phyloP scores from a whole-genome alignment of 2,329 filamentous ascomycete genomes.

The Sporothrix schenckii region DNA sequence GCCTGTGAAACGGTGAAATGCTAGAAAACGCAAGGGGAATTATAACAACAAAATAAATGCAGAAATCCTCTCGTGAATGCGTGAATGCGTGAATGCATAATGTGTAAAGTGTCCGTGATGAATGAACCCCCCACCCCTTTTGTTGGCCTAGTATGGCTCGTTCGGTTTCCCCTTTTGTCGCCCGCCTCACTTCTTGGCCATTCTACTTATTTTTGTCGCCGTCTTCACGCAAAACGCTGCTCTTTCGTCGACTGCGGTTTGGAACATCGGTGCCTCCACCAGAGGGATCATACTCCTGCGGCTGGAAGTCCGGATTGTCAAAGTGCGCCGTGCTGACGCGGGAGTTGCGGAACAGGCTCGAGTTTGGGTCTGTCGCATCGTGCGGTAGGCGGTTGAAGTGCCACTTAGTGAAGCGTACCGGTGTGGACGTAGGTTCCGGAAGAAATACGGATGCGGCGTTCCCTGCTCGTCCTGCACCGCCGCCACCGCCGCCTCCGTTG shows the following conservation, averaged over 20 bases:
- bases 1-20: not conserved
- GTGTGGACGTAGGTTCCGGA: constrained; percentile 37
- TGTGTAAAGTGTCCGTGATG: not conserved
- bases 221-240: constrained; percentile 23
- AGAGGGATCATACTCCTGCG: constrained; percentile 54
- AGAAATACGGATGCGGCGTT: not conserved
- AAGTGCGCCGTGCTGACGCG: constrained; percentile 69
- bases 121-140: not conserved
- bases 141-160: not conserved
- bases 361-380: constrained; percentile 26
- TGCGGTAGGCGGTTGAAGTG: constrained; percentile 47
- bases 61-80: not conserved
- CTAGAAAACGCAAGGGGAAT: not conserved
- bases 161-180: not conserved
- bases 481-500: not conserved
- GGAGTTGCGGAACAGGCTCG: constrained; percentile 64
- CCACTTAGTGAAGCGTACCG: constrained; percentile 59
- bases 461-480: not conserved
- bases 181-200: not conserved
- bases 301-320: constrained; percentile 65
- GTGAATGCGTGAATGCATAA: constrained; percentile 20
- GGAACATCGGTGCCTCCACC: constrained; percentile 25
- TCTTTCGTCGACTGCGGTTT: constrained; percentile 16
- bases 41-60: not conserved
- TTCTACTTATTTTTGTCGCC: not conserved